phyloP scores from a whole-genome alignment of 768 basidiomycete genomes.

The Mycena polygramma region DNA sequence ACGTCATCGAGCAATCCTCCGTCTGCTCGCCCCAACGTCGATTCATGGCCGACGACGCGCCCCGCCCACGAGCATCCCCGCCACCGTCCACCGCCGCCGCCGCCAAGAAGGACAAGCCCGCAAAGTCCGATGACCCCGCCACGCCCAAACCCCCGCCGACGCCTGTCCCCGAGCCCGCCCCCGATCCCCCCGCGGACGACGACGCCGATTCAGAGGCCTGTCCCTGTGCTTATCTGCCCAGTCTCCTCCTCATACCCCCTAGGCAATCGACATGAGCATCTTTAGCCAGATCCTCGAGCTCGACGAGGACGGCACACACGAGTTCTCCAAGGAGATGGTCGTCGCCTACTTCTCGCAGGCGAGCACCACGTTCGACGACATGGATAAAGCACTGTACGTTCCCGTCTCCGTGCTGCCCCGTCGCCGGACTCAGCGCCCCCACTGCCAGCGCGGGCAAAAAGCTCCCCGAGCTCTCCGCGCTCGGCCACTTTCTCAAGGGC shows the following conservation, averaged over 20 bases:
- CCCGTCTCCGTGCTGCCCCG: slow-evolving; percentile 3
- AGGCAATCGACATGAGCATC: slow-evolving; percentile 78
- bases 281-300: slow-evolving; percentile 93
- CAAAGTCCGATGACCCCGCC: not conserved
- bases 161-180: not conserved
- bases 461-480: slow-evolving; percentile 72
- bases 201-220: slow-evolving; percentile 6
- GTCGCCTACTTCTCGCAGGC: slow-evolving; percentile 88
- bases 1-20: too few relatives aligned
- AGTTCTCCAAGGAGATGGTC: slow-evolving; percentile 87
- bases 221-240: not conserved
- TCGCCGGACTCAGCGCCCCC: slow-evolving; percentile 33
- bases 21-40: too few relatives aligned
- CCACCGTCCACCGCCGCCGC: too few relatives aligned
- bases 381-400: slow-evolving; percentile 86
- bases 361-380: slow-evolving; percentile 76
- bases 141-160: slow-evolving; percentile 1
- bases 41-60: too few relatives aligned
- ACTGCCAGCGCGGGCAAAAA: slow-evolving; percentile 65
- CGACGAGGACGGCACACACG: slow-evolving; percentile 82
- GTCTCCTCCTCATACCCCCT: not conserved
- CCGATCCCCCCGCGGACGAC: slow-evolving; percentile 1
- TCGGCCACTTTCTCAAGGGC: slow-evolving; percentile 97
- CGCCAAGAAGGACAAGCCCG: not conserved
- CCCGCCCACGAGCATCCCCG: too few relatives aligned